Conservation (phyloP, 495 filamentous ascomycete genomes). For the Neurospora tetraspora region DNA sequence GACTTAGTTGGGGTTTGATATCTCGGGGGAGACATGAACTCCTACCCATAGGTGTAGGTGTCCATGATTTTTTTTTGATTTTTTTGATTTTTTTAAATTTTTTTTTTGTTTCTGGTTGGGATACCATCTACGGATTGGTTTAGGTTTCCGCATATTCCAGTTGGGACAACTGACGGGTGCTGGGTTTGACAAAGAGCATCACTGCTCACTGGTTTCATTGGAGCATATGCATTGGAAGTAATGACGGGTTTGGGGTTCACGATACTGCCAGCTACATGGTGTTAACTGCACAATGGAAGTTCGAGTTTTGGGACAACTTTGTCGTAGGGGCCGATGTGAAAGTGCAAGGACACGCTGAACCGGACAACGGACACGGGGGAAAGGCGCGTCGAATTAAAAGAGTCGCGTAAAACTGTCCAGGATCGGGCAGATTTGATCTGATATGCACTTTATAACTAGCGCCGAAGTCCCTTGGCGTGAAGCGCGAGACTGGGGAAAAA, state of each 20-base stretch:
- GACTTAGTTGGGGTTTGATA: not conserved
- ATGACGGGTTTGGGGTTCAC: not conserved
- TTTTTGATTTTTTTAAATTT: no score
- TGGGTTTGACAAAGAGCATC: not conserved
- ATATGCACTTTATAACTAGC: not conserved
- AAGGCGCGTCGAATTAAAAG: not conserved
- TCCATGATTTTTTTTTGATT: not conserved
- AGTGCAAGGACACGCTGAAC: not conserved
- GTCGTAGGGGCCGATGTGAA: not conserved
- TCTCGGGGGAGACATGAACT: not conserved
- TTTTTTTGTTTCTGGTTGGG: not conserved
- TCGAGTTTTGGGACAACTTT: not conserved
- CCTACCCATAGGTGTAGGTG: not conserved
- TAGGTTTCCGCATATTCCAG: not conserved
- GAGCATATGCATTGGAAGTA: not conserved
- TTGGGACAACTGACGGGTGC: not conserved
- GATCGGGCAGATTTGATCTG: not conserved
- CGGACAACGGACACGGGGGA: not conserved
- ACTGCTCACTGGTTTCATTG: not conserved
- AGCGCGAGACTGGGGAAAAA: not conserved
- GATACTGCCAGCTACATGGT: not conserved
- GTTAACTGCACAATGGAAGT: not conserved
- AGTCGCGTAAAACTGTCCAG: not conserved
- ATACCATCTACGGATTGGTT: not conserved
- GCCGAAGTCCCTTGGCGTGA: not conserved